Conservation (phyloP, 306 rosid species). For the Medicago arabica region DNA sequence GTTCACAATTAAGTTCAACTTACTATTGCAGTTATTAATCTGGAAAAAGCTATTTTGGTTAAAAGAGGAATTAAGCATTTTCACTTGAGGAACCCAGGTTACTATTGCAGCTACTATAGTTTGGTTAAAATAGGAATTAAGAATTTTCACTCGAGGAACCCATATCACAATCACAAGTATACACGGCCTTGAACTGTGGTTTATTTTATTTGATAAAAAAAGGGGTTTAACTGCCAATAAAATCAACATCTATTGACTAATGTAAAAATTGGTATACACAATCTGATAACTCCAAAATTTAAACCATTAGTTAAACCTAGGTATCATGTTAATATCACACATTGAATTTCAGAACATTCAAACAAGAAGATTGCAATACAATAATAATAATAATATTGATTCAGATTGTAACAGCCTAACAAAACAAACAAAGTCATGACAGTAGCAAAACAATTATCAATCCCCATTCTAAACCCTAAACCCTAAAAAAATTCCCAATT, state of each 20-base stretch:
- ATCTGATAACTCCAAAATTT: conserved; percentile 15
- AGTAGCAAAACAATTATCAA: too few relatives aligned
- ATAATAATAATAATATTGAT: too few relatives aligned
- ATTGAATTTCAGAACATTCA: conserved; percentile 29
- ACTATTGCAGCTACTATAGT: too few relatives aligned
- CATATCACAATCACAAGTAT: not conserved
- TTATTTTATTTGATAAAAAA: conserved; percentile 15
- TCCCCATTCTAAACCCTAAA: too few relatives aligned
- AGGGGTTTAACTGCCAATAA: not conserved
- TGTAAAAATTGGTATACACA: conserved; percentile 18
- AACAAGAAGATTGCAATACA: not conserved
- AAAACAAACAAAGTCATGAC: too few relatives aligned
- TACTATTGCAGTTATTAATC: not conserved
- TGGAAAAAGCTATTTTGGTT: not conserved
- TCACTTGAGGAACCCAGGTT: not conserved
- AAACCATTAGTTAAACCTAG: conserved; percentile 7
- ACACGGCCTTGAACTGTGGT: not conserved
- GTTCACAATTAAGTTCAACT: too few relatives aligned
- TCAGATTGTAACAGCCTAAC: too few relatives aligned
- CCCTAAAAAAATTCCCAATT: too few relatives aligned
- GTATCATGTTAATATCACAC: conserved; percentile 20
- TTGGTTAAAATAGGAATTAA: too few relatives aligned
- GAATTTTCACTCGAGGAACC: too few relatives aligned
- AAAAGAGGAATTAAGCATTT: not conserved
- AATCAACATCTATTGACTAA: conserved; percentile 13